phyloP scores from a whole-genome alignment of 2,329 filamentous ascomycete species.

The Arthrinium puccinioides region DNA sequence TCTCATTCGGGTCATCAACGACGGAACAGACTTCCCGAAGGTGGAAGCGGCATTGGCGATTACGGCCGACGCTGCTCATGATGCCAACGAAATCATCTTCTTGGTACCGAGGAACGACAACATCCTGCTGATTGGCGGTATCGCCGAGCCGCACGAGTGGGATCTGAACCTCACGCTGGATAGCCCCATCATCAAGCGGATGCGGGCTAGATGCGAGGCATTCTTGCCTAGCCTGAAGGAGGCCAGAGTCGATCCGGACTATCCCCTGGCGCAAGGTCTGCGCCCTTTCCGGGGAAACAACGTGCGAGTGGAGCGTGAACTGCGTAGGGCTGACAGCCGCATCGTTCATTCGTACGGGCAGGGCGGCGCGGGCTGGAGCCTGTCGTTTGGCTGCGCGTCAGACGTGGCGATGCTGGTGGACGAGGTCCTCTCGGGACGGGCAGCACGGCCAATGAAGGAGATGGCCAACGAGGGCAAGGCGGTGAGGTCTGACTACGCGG shows the following conservation, averaged over 20 bases:
- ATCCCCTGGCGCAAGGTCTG: slow-evolving; percentile 35
- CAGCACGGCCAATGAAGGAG: slow-evolving; percentile 21
- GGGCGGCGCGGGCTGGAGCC: slow-evolving; percentile 34
- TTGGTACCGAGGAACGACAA: slow-evolving; percentile 36
- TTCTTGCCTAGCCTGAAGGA: slow-evolving; percentile 33
- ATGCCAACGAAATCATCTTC: slow-evolving; percentile 32
- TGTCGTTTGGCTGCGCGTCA: slow-evolving; percentile 30
- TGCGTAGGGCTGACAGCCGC: slow-evolving; percentile 22
- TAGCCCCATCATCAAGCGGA: slow-evolving; percentile 29
- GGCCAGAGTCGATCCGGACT: slow-evolving; percentile 29
- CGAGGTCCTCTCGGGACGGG: slow-evolving; percentile 21
- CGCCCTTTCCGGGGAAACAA: slow-evolving; percentile 31
- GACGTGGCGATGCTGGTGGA: slow-evolving; percentile 27
- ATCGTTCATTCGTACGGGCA: slow-evolving; percentile 38
- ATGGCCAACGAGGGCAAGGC: slow-evolving; percentile 12
- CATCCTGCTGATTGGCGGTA: slow-evolving; percentile 32
- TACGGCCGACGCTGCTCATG: slow-evolving; percentile 27
- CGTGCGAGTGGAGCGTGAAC: slow-evolving; percentile 35
- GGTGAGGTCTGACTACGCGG: neutral
- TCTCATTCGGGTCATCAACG: slow-evolving; percentile 36
- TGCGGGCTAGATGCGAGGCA: slow-evolving; percentile 33
- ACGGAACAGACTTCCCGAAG: slow-evolving; percentile 32
- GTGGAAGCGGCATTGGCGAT: slow-evolving; percentile 31
- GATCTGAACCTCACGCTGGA: slow-evolving; percentile 29
- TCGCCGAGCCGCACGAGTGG: slow-evolving; percentile 28